These are phyloP conservation scores for Pyrenula massariospora DNA, from an alignment of 495 filamentous ascomycete species.

Conservation along the genomic window DNA sequence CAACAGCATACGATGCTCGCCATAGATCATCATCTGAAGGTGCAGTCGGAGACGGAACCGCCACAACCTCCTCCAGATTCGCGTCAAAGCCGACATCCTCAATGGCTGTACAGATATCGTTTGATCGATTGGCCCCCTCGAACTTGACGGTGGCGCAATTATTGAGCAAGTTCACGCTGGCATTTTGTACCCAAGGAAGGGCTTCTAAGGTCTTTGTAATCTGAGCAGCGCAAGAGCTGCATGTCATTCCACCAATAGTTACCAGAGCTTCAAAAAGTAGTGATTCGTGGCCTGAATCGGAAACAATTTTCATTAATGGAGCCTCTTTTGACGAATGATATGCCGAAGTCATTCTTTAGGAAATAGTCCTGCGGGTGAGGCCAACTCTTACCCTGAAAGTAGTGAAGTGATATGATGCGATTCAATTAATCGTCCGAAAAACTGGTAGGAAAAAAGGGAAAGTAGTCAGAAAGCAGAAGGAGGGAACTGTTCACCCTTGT, in stretches of 20 bases:
- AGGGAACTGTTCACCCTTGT: too few species aligned
- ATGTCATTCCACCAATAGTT: conserved; percentile 54
- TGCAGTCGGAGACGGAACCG: conserved; percentile 3
- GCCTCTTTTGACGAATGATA: too few species aligned
- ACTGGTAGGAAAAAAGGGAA: too few species aligned
- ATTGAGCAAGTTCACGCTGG: conserved; percentile 46
- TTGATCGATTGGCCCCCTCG: conserved; percentile 25
- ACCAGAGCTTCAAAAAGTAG: conserved; percentile 28
- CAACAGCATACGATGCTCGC: conserved; percentile 56
- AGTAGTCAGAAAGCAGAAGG: too few species aligned
- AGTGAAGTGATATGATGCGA: too few species aligned
- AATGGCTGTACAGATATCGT: conserved; percentile 32
- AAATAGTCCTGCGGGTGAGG: too few species aligned
- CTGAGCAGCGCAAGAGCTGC: conserved; percentile 45
- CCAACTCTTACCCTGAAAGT: too few species aligned
- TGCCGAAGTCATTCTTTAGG: too few species aligned
- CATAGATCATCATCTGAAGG: conserved; percentile 13
- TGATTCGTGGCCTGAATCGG: not conserved
- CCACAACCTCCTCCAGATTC: conserved; percentile 28
- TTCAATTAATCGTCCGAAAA: too few species aligned
- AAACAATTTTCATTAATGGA: too few species aligned
- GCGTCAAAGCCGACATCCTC: conserved; percentile 47
- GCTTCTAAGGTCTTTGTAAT: conserved; percentile 38
- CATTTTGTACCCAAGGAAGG: conserved; percentile 37
- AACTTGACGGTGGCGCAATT: conserved; percentile 42